Conservation (phyloP, 2,329 filamentous ascomycete genomes). For the Fusarium bulbicola region DNA sequence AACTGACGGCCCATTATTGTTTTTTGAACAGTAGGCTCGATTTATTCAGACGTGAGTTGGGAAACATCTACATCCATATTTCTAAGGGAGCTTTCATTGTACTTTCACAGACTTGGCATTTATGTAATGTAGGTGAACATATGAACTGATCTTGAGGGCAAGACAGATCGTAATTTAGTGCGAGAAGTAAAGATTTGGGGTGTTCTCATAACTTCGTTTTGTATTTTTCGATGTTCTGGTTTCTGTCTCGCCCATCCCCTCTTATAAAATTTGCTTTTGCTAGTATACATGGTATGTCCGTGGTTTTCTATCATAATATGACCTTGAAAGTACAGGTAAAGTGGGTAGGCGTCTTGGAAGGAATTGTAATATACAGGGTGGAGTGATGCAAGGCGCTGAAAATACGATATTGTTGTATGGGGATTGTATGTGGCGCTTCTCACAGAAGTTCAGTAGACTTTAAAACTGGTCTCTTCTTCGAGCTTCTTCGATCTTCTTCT, state of each 20-base stretch:
- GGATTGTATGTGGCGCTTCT: neutral
- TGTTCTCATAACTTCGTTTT: neutral
- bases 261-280: neutral
- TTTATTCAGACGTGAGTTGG: slow-evolving; percentile 2
- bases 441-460: neutral
- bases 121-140: neutral
- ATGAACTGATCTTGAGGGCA: neutral
- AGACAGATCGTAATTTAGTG: neutral
- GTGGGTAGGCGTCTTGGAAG: neutral
- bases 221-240: neutral
- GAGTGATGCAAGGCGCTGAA: neutral
- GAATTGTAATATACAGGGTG: slow-evolving; percentile 19
- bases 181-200: neutral
- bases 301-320: neutral
- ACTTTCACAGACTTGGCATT: neutral
- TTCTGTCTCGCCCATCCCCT: neutral
- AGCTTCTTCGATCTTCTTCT: neutral
- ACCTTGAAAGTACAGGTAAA: neutral
- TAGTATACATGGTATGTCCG: slow-evolving; percentile 28
- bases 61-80: neutral
- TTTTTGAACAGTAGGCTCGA: neutral
- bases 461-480: neutral
- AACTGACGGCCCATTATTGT: slow-evolving; percentile 1
- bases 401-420: neutral
- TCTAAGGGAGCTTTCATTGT: neutral